Evolutionary conservation across 169 alveolate species (phyloP).

Genomic region (Plasmodium malariae): DNA sequence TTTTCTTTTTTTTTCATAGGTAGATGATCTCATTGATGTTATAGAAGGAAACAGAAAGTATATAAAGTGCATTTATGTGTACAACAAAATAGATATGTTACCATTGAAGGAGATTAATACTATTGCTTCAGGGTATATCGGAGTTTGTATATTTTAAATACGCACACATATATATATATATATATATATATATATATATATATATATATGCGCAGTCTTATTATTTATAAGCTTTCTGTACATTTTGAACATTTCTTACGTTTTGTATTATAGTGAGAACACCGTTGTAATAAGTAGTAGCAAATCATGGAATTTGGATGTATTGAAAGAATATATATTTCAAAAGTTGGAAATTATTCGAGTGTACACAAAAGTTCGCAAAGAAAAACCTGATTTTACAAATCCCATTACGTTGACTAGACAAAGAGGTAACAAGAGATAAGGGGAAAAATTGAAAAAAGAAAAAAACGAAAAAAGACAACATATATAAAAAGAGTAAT

Average conservation of each 20-base stretch:
- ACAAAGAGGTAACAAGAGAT: constrained; percentile 82
- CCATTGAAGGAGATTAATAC: constrained; percentile 81
- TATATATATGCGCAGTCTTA: background rate
- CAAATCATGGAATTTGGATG: constrained; percentile 81
- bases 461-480: background rate
- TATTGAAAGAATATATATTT: constrained; percentile 80
- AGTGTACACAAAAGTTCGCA: constrained; percentile 97
- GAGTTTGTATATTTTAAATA: too few species aligned
- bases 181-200: background rate
- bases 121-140: constrained; percentile 23
- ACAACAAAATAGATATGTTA: constrained; percentile 95
- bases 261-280: constrained; percentile 36
- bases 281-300: constrained; percentile 75
- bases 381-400: constrained; percentile 95
- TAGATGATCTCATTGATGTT: constrained; percentile 98
- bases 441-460: background rate
- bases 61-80: constrained; percentile 94
- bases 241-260: background rate
- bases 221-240: background rate
- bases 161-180: background rate
- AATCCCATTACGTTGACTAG: constrained; percentile 94
- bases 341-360: constrained; percentile 80
- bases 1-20: constrained; percentile 17
- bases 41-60: constrained; percentile 97
- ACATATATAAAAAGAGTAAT: background rate